phyloP scores from a whole-genome alignment of 352 stramenopile species.

The Phytophthora podocarpi region DNA sequence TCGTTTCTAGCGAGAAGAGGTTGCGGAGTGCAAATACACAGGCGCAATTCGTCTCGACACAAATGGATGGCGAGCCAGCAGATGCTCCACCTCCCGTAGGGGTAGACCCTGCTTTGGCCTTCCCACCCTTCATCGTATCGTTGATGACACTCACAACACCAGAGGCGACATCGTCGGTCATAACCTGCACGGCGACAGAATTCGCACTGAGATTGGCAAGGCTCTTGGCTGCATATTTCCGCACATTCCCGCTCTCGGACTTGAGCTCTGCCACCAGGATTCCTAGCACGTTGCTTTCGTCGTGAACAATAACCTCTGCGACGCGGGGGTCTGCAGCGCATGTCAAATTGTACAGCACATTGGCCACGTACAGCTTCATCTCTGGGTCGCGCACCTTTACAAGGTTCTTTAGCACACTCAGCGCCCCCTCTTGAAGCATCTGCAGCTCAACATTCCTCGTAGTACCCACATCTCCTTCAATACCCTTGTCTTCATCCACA shows the following conservation, averaged over 20 bases:
- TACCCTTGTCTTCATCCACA: not conserved
- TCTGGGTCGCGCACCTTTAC: slow-evolving; percentile 77
- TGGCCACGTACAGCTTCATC: slow-evolving; percentile 85
- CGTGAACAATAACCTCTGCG: slow-evolving; percentile 58
- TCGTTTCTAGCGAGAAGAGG: slow-evolving; percentile 59
- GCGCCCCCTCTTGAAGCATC: slow-evolving; percentile 65
- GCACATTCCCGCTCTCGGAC: slow-evolving; percentile 66
- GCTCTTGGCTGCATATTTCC: slow-evolving; percentile 65
- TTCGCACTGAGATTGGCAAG: slow-evolving; percentile 71
- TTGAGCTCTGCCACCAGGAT: slow-evolving; percentile 72
- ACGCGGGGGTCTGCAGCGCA: slow-evolving; percentile 53
- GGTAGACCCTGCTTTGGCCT: slow-evolving; percentile 30
- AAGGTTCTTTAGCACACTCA: slow-evolving; percentile 71
- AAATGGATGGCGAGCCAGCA: slow-evolving; percentile 21
- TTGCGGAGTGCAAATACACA: slow-evolving; percentile 81
- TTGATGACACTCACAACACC: slow-evolving; percentile 59
- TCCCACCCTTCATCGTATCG: slow-evolving; percentile 69
- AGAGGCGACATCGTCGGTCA: slow-evolving; percentile 55
- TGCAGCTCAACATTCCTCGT: slow-evolving; percentile 38
- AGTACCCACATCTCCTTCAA: slow-evolving; percentile 4
- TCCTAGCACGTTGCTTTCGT: slow-evolving; percentile 69
- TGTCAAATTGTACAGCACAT: slow-evolving; percentile 84
- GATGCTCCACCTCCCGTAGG: slow-evolving; percentile 1
- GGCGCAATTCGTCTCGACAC: slow-evolving; percentile 53
- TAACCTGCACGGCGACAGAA: slow-evolving; percentile 55